Evolutionary conservation across 306 rosid species (phyloP).

Genomic region (Dryas drummondii): DNA sequence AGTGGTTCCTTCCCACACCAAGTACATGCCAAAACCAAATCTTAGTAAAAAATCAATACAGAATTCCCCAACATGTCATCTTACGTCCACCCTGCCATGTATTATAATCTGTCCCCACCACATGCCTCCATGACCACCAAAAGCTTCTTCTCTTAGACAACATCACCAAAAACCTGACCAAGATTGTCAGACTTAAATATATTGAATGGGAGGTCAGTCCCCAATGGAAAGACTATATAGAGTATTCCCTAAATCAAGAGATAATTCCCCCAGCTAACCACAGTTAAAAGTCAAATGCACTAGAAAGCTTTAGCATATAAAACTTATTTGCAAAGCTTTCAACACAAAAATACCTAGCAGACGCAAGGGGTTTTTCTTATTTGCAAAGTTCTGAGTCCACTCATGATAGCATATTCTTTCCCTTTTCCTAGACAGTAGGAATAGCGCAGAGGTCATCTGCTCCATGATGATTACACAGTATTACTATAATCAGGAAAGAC

Average conservation of each 20-base stretch:
- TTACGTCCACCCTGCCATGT: too few species aligned
- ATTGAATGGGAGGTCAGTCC: too few species aligned
- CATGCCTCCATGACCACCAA: too few species aligned
- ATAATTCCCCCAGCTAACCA: background rate
- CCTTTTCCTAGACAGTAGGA: background rate
- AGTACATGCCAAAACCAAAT: too few species aligned
- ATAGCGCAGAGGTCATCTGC: background rate
- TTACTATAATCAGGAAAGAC: slow-evolving; percentile 6
- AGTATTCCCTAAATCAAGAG: background rate
- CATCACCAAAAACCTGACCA: too few species aligned
- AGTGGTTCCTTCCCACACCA: too few species aligned
- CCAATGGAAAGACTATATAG: background rate
- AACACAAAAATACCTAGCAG: background rate
- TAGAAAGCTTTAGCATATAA: too few species aligned
- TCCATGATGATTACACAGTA: background rate
- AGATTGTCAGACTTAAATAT: too few species aligned
- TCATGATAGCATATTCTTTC: background rate
- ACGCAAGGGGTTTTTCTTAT: background rate
- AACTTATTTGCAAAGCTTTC: background rate
- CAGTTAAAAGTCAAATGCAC: background rate
- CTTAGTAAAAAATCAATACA: too few species aligned
- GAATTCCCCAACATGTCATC: too few species aligned
- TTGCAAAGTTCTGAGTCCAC: background rate
- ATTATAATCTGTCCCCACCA: too few species aligned
- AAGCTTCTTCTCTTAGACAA: too few species aligned